Base-by-base conservation (phyloP, 2,329 filamentous ascomycete genomes). In the Lachnellula hyalina region DNA sequence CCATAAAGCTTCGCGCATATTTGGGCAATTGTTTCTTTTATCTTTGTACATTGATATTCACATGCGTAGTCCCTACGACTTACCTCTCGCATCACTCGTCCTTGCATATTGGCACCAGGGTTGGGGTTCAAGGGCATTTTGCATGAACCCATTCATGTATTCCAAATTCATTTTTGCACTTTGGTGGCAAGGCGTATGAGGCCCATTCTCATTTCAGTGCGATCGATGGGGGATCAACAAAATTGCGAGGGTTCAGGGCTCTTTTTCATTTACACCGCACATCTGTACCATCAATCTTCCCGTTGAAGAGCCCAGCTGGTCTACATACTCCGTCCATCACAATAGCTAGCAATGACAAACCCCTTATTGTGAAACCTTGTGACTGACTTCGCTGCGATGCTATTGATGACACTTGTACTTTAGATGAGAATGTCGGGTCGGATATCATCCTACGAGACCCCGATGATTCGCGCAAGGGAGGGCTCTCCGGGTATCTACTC, bases 161-260 rank as follows among this genome's bases (percentile, higher is more conserved):
- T 54, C 57, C 44, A 55, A 32, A 49, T 59, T 59, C 59, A 32
- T 42, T 51, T 56, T 54, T 49, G 17, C 38, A 9, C 17, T 56
- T 59, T 35, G 47, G 34, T 52, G 57, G 60, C 59, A 54, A 34
- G 63, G 63, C 61, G 63, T 65, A 58, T 56, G 47, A 54, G 56
- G 55, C 49, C 52, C 50, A 23, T 57, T 49, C 49, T 47, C 51
- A 41, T 51, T 53, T 57, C 41, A 19, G 49, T 54, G 48, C 51
- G 56, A 34, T n/a, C 36, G 38, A 49, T 36, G 55, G 57, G 45
- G 28, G 28, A 32, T 41, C 34, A 52, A 46, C 48, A 53, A 63
- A 61, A 55, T 53, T 61, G 53, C 56, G 59, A 28, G 49, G 60
- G 48, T 56, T 54, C 53, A 49, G 55, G 38, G 53, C 46, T 55